phyloP scores from a whole-genome alignment of 345 rosid genomes.

The Diplotaxis tenuifolia region DNA sequence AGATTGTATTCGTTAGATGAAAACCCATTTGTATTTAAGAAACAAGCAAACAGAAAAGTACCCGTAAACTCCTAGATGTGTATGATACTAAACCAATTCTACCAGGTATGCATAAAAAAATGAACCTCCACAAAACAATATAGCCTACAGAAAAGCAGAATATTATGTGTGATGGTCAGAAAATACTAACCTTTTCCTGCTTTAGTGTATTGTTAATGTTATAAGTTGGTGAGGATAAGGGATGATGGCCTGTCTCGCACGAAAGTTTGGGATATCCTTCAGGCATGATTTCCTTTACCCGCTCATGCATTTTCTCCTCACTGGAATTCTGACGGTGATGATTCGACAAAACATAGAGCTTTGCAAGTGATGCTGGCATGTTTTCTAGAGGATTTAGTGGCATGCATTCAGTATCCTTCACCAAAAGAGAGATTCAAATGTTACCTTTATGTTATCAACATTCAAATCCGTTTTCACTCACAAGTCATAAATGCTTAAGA shows the following conservation, averaged over 20 bases:
- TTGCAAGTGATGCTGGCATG: slow-evolving; percentile 68
- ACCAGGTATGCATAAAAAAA: slow-evolving; percentile 10
- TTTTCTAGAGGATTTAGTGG: slow-evolving; percentile 65
- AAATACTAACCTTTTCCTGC: slow-evolving; percentile 53
- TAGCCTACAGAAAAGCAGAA: slow-evolving; percentile 9
- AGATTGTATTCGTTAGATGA: neutral
- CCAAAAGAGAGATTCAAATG: slow-evolving; percentile 27
- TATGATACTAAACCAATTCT: slow-evolving; percentile 1
- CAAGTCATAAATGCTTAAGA: neutral
- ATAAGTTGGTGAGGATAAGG: slow-evolving; percentile 42
- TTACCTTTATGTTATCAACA: slow-evolving; percentile 21
- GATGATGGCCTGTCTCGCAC: slow-evolving; percentile 48
- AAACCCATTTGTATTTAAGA: slow-evolving; percentile 8
- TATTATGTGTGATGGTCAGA: slow-evolving; percentile 20
- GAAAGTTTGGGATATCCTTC: slow-evolving; percentile 49
- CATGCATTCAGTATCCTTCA: slow-evolving; percentile 88
- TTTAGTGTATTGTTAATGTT: slow-evolving; percentile 39
- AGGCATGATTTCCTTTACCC: slow-evolving; percentile 43
- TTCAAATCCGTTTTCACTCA: neutral
- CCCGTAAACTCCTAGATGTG: slow-evolving; percentile 5
- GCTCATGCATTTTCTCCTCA: slow-evolving; percentile 55
- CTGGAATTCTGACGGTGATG: slow-evolving; percentile 46
- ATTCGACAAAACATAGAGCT: slow-evolving; percentile 41
- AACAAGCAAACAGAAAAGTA: slow-evolving; percentile 14
- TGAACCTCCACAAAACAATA: slow-evolving; percentile 15